phyloP scores from a whole-genome alignment of 257 asterid genomes.

The Salvia miltiorrhiza region DNA sequence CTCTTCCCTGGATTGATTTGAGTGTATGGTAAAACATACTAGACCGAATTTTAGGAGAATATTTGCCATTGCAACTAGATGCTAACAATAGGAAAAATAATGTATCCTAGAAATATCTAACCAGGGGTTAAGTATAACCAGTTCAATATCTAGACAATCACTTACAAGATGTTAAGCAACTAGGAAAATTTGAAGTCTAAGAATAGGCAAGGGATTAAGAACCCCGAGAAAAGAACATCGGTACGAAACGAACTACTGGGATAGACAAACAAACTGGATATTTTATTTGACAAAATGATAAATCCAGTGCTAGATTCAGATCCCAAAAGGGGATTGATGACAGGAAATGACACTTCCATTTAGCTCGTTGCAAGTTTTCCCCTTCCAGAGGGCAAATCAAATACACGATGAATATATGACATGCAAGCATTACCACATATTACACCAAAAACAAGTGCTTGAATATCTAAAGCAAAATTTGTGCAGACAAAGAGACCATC shows the following conservation, averaged over 20 bases:
- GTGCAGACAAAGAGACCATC: not conserved
- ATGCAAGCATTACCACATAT: not conserved
- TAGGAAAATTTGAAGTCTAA: not conserved
- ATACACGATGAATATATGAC: not conserved
- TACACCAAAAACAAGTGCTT: not conserved
- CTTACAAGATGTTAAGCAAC: not conserved
- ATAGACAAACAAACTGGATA: not conserved
- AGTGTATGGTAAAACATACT: too few species aligned
- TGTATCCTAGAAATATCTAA: not conserved
- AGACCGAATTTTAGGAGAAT: not conserved
- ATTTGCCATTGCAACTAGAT: not conserved
- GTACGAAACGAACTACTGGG: not conserved
- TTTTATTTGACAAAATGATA: not conserved
- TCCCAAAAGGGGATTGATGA: not conserved
- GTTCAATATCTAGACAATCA: not conserved
- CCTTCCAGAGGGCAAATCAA: not conserved
- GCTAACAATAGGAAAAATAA: not conserved
- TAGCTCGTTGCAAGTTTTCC: not conserved
- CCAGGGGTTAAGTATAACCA: not conserved
- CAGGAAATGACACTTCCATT: not conserved
- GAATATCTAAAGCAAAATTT: not conserved
- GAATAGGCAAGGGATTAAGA: not conserved
- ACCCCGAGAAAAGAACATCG: not conserved
- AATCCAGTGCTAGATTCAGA: not conserved
- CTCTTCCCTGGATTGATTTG: slow-evolving; percentile 54